Conservation (phyloP, 768 basidiomycete species). For the Boletus patriciae region DNA sequence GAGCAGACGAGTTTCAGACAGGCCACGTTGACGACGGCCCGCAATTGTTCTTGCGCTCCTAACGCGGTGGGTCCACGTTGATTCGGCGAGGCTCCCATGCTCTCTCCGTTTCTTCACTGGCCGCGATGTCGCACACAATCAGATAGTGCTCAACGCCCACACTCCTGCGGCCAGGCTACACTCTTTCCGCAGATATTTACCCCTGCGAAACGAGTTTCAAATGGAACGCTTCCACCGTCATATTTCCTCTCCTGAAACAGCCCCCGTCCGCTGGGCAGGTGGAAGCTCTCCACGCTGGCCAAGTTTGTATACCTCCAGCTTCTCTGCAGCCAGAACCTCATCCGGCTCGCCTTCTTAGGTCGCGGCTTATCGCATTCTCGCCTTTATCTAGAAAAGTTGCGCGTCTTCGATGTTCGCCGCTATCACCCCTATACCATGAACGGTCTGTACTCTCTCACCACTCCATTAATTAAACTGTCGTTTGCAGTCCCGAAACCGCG, state of each 20-base stretch:
- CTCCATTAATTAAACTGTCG: slow-evolving; percentile 2
- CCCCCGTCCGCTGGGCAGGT: slow-evolving; percentile 33
- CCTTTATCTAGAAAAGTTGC: slow-evolving; percentile 29
- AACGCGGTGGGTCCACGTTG: slow-evolving; percentile 34
- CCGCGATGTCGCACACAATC: slow-evolving; percentile 18
- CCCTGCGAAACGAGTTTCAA: slow-evolving; percentile 40
- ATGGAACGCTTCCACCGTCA: slow-evolving; percentile 26
- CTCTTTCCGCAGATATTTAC: slow-evolving; percentile 35
- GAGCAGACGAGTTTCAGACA: slow-evolving; percentile 29
- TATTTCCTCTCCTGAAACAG: slow-evolving; percentile 20
- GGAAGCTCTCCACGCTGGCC: slow-evolving; percentile 14
- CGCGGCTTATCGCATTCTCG: too few species aligned
- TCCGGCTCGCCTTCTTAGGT: background rate
- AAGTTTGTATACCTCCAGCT: slow-evolving; percentile 19
- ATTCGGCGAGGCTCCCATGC: slow-evolving; percentile 27
- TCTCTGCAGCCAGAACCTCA: slow-evolving; percentile 4
- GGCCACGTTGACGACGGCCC: slow-evolving; percentile 26
- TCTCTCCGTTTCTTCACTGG: slow-evolving; percentile 29
- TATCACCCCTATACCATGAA: slow-evolving; percentile 23
- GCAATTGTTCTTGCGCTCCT: slow-evolving; percentile 28
- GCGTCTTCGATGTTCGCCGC: slow-evolving; percentile 35
- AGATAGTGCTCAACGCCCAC: too few species aligned
- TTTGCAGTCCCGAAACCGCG: slow-evolving; percentile 20
- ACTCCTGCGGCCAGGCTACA: too few species aligned
- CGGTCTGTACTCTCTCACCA: background rate